Conservation (phyloP, 2,329 filamentous ascomycete species). For the Coniochaeta sp. region DNA sequence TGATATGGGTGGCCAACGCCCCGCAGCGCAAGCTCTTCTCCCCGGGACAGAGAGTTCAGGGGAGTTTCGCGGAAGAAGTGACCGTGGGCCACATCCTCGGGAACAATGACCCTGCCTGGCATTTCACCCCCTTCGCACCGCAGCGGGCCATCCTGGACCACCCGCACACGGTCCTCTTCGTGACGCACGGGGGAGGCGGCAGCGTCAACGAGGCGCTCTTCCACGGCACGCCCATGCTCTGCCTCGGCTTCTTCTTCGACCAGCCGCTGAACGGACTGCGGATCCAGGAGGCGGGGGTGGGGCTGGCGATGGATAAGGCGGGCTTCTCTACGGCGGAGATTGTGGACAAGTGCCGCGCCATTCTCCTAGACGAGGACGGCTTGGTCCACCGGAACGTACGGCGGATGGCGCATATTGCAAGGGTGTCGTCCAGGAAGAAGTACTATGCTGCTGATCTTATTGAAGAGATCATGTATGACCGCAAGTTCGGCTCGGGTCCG, state of each 20-base stretch:
- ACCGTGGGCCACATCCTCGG: constrained; percentile 18
- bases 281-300: constrained; percentile 24
- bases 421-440: constrained; percentile 26
- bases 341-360: constrained; percentile 14
- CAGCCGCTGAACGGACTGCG: constrained; percentile 29
- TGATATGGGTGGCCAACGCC: constrained; percentile 27
- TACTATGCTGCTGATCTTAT: constrained; percentile 29
- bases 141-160: constrained; percentile 32
- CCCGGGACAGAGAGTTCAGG: constrained; percentile 8
- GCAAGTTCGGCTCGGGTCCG: neutral
- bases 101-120: constrained; percentile 18
- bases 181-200: constrained; percentile 32
- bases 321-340: constrained; percentile 24
- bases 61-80: neutral
- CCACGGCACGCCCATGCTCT: constrained; percentile 27
- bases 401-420: constrained; percentile 29
- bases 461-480: constrained; percentile 32
- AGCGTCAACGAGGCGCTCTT: constrained; percentile 32
- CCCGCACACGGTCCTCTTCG: constrained; percentile 22
- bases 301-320: constrained; percentile 27
- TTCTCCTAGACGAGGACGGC: constrained; percentile 22
- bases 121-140: constrained; percentile 27
- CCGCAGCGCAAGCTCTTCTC: constrained; percentile 13
- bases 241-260: constrained; percentile 31
- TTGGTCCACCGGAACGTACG: constrained; percentile 20